phyloP scores from a whole-genome alignment of 2,329 filamentous ascomycete species.

The Proliferodiscus dingleyae region DNA sequence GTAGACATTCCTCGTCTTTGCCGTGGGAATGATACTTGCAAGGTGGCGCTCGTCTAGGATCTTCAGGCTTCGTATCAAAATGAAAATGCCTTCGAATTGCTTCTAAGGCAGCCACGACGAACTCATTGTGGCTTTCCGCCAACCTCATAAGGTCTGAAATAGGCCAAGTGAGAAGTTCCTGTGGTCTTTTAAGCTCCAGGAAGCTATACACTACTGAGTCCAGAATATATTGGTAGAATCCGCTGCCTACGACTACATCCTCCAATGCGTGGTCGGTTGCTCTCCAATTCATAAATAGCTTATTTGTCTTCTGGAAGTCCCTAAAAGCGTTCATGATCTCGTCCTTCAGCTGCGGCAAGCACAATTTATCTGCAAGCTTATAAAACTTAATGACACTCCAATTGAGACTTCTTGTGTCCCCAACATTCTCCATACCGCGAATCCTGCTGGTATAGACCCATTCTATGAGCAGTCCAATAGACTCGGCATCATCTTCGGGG shows the following conservation, averaged over 20 bases:
- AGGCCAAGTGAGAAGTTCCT: not conserved
- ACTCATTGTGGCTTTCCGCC: not conserved
- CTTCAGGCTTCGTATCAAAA: not conserved
- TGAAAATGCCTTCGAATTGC: not conserved
- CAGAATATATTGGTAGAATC: not conserved
- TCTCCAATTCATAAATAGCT: not conserved
- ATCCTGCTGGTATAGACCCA: slow-evolving; percentile 11
- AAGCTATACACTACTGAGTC: not conserved
- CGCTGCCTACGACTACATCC: not conserved
- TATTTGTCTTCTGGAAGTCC: not conserved
- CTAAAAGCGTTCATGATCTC: not conserved
- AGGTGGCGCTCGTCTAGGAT: not conserved
- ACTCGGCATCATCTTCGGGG: slow-evolving; percentile 10
- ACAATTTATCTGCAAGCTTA: not conserved
- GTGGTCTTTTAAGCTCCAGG: not conserved
- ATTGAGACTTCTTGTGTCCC: not conserved
- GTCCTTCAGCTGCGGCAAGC: not conserved
- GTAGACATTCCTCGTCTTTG: not conserved
- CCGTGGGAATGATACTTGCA: not conserved
- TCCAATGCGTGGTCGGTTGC: not conserved
- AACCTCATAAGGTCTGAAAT: not conserved
- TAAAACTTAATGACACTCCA: not conserved
- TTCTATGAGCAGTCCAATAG: slow-evolving; percentile 8
- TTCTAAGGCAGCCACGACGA: not conserved
- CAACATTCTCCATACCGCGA: not conserved